A percentile compares a stretch with the other conserved stretches of the same genome.
Evolutionary conservation across 345 rosid genomes (phyloP).

Genomic region (Lumnitzera littorea): DNA sequence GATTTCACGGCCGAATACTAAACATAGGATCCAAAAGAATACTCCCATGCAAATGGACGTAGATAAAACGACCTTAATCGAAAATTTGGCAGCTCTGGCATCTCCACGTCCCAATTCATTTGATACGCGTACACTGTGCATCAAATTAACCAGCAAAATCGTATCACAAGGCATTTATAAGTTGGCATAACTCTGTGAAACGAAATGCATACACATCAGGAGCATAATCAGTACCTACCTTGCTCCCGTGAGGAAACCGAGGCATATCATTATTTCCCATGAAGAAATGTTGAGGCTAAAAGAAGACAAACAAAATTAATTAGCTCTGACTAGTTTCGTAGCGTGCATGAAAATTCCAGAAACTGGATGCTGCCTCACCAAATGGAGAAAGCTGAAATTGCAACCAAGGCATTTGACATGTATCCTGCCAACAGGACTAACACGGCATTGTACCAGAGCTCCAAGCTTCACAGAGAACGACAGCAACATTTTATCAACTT

Average conservation of each 20-base stretch:
- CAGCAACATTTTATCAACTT: too few species aligned
- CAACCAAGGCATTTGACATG: conserved; percentile 43
- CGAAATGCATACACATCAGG: too few species aligned
- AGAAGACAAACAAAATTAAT: neutral
- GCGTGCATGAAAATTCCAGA: too few species aligned
- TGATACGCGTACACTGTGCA: conserved; percentile 41
- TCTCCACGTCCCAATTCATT: conserved; percentile 56
- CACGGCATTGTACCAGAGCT: conserved; percentile 66
- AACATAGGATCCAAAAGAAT: conserved; percentile 25
- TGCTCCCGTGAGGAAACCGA: conserved; percentile 50
- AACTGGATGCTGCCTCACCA: conserved; percentile 35
- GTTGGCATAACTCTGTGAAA: too few species aligned
- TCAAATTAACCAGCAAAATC: neutral
- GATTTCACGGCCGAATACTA: conserved; percentile 27
- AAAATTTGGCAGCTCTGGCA: conserved; percentile 35
- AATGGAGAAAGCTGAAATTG: conserved; percentile 76
- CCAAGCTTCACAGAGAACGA: conserved; percentile 35
- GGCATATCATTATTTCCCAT: conserved; percentile 46
- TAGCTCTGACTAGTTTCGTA: neutral
- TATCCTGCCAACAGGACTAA: conserved; percentile 73
- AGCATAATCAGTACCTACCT: conserved; percentile 14
- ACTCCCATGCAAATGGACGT: conserved; percentile 35
- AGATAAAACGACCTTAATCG: conserved; percentile 31
- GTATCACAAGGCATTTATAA: neutral
- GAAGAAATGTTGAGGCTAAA: conserved; percentile 33